These are phyloP conservation scores for Chaetomium strumarium DNA, from an alignment of 2,329 filamentous ascomycete genomes.

Conservation along the genomic window DNA sequence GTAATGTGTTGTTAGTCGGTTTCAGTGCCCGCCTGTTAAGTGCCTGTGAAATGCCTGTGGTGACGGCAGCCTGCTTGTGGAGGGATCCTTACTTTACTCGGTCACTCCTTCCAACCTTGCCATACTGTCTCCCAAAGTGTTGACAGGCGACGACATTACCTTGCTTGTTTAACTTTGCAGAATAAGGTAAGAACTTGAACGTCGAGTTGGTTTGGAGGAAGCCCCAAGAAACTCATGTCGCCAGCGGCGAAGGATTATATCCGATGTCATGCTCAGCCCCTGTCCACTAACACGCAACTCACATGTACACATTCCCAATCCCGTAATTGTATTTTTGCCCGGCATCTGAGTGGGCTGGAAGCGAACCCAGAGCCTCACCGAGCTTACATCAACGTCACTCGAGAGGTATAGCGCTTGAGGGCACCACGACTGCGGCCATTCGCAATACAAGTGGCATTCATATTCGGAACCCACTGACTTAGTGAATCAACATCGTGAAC, in stretches of 20 bases:
- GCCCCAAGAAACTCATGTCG: neutral
- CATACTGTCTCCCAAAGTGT: neutral
- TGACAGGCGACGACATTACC: no score
- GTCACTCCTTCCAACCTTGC: neutral
- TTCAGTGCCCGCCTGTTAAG: no score
- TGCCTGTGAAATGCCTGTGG: neutral
- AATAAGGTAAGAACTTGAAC: no score
- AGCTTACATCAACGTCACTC: constrained; percentile 8
- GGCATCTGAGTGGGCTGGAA: neutral
- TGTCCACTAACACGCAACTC: constrained; percentile 3
- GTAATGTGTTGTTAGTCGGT: neutral
- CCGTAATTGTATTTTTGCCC: constrained; percentile 1
- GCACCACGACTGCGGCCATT: neutral
- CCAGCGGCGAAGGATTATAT: constrained; percentile 3
- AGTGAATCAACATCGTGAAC: no score
- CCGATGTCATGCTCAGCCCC: neutral
- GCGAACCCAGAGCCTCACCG: neutral
- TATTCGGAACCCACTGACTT: neutral
- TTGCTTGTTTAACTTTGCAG: no score
- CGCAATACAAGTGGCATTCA: neutral
- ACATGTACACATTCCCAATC: constrained; percentile 10
- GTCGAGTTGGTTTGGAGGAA: neutral
- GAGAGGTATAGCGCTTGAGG: neutral
- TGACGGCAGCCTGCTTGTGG: neutral
- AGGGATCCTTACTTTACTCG: no score